Evolutionary conservation across 2,329 filamentous ascomycete species (phyloP).

Genomic region (Biscogniauxia marginata): DNA sequence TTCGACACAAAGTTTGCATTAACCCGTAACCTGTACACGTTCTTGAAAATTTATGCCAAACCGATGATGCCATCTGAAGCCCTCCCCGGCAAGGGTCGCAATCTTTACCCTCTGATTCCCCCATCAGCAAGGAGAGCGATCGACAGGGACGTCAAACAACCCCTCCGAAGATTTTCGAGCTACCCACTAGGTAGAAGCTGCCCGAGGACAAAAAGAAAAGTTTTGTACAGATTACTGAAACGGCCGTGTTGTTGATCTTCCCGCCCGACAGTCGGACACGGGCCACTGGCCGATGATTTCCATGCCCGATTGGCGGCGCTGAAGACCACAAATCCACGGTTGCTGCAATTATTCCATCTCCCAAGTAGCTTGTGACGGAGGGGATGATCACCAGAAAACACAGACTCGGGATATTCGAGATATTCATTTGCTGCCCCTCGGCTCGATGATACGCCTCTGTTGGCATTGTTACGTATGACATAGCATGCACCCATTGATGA

Average conservation of each 20-base stretch:
- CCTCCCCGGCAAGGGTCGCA: conserved; percentile 9
- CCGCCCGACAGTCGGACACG: not conserved
- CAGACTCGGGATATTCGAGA: not conserved
- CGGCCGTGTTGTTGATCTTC: not conserved
- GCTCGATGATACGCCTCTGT: not conserved
- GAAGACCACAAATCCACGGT: not conserved
- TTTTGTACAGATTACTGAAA: not conserved
- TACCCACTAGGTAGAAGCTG: not conserved
- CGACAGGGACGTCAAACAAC: conserved; percentile 26
- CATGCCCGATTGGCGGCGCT: not conserved
- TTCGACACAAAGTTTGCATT: not conserved
- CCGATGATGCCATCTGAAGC: conserved; percentile 4
- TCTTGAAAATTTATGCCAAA: not conserved
- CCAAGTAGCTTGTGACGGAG: not conserved
- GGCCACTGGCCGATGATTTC: not conserved
- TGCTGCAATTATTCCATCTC: too few species aligned
- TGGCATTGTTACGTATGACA: not conserved
- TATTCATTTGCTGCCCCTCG: not conserved
- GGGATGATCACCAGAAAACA: not conserved
- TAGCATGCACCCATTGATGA: not conserved
- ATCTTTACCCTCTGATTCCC: not conserved
- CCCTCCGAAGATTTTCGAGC: conserved; percentile 13
- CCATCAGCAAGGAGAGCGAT: conserved; percentile 15
- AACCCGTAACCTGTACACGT: not conserved
- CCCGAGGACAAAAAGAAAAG: not conserved